phyloP scores from a whole-genome alignment of 495 filamentous ascomycete genomes.

The Tuber brumale region DNA sequence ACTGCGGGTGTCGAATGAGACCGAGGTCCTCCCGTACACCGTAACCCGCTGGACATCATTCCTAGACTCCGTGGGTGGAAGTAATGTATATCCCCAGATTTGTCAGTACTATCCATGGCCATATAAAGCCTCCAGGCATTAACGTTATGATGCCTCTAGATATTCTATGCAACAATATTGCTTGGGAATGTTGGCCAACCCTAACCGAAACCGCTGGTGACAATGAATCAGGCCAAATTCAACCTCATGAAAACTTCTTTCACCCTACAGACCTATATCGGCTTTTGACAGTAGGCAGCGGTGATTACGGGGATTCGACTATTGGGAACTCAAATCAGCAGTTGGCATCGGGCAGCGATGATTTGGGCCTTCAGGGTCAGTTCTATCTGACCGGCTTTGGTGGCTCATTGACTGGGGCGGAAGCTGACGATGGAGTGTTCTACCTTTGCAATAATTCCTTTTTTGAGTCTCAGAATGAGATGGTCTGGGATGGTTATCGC shows the following conservation, averaged over 20 bases:
- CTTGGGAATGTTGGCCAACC: not conserved
- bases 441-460: too few relatives aligned
- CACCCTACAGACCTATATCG: not conserved
- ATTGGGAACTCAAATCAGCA: too few relatives aligned
- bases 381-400: too few relatives aligned
- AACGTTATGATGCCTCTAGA: not conserved
- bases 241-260: not conserved
- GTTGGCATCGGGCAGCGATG: too few relatives aligned
- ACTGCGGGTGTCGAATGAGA: not conserved
- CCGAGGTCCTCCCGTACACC: not conserved
- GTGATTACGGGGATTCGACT: too few relatives aligned
- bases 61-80: not conserved
- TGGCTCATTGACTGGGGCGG: too few relatives aligned
- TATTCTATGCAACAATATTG: not conserved
- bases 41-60: not conserved
- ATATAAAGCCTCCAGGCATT: not conserved
- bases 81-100: not conserved
- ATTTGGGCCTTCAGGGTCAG: too few relatives aligned
- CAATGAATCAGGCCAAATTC: not conserved
- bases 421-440: too few relatives aligned
- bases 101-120: not conserved
- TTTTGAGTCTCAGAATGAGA: not conserved
- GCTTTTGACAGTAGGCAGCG: not conserved
- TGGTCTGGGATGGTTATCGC: not conserved
- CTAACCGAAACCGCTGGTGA: not conserved